phyloP scores from a whole-genome alignment of 2,329 filamentous ascomycete species.

The Pseudocercospora crystallina region DNA sequence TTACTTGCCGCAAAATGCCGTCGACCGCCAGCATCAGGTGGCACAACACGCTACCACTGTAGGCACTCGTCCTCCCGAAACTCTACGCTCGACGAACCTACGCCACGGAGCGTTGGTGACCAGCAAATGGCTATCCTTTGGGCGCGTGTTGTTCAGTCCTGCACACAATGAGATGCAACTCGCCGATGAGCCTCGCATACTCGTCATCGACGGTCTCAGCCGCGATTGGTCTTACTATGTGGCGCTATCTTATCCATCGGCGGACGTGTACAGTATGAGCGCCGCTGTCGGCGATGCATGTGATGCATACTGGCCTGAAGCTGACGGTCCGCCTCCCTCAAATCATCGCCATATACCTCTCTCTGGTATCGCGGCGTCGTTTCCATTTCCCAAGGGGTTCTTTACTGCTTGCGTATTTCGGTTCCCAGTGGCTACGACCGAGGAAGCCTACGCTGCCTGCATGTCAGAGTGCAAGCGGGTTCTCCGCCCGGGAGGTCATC shows the following conservation, averaged over 20 bases:
- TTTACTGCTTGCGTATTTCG: slow-evolving; percentile 76
- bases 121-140: slow-evolving; percentile 84
- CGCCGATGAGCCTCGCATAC: slow-evolving; percentile 61
- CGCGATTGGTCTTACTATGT: slow-evolving; percentile 89
- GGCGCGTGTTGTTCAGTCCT: slow-evolving; percentile 78
- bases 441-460: slow-evolving; percentile 67
- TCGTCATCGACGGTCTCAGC: slow-evolving; percentile 81
- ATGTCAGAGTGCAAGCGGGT: slow-evolving; percentile 75
- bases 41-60: too few species aligned
- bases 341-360: slow-evolving; percentile 78
- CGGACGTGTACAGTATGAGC: slow-evolving; percentile 68
- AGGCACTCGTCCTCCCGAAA: too few species aligned
- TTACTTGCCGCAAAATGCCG: neutral
- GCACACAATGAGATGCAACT: slow-evolving; percentile 68
- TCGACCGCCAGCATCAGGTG: too few species aligned
- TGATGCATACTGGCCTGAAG: slow-evolving; percentile 22
- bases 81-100: slow-evolving; percentile 47
- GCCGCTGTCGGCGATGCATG: neutral
- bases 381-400: slow-evolving; percentile 74
- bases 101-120: slow-evolving; percentile 79
- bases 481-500: slow-evolving; percentile 71
- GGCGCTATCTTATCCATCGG: slow-evolving; percentile 73
- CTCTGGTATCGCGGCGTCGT: slow-evolving; percentile 60
- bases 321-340: slow-evolving; percentile 34
- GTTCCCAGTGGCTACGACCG: slow-evolving; percentile 69